Evolutionary conservation across 169 alveolate species (phyloP).

Genomic region (Perkinsus olseni): DNA sequence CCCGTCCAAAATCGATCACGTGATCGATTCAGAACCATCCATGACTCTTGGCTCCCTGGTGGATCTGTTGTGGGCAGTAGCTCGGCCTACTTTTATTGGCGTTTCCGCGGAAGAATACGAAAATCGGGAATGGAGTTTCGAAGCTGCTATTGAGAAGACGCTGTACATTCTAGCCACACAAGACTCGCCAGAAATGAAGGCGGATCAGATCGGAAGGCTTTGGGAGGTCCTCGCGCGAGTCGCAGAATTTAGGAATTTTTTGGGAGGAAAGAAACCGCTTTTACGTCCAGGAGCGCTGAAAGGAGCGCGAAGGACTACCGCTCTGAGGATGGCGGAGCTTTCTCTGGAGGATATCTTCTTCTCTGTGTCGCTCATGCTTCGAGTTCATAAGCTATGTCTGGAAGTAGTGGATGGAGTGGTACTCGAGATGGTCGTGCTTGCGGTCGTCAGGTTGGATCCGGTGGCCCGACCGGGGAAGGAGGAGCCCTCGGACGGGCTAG

Average conservation of each 20-base stretch:
- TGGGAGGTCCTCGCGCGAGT: background rate
- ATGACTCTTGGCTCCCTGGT: background rate
- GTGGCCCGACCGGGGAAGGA: background rate
- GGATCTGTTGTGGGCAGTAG: background rate
- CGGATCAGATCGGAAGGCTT: background rate
- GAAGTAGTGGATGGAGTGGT: background rate
- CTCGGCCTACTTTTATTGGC: background rate
- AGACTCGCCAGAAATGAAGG: background rate
- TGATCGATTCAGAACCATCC: background rate
- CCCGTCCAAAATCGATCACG: background rate
- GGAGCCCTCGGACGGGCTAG: background rate
- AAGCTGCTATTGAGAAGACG: background rate
- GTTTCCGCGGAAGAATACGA: background rate
- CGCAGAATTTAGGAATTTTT: background rate
- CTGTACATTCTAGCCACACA: background rate
- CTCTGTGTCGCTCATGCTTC: background rate
- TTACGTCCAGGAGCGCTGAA: background rate
- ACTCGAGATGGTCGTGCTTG: background rate
- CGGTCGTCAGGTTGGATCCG: background rate
- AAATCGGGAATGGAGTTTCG: background rate
- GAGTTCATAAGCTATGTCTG: background rate
- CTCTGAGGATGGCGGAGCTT: background rate
- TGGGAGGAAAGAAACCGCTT: background rate
- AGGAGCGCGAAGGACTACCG: background rate
- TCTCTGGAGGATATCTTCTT: background rate